Evolutionary conservation across 139 green algal species (phyloP).

Genomic region (Auxenochlorella pyrenoidosa): DNA sequence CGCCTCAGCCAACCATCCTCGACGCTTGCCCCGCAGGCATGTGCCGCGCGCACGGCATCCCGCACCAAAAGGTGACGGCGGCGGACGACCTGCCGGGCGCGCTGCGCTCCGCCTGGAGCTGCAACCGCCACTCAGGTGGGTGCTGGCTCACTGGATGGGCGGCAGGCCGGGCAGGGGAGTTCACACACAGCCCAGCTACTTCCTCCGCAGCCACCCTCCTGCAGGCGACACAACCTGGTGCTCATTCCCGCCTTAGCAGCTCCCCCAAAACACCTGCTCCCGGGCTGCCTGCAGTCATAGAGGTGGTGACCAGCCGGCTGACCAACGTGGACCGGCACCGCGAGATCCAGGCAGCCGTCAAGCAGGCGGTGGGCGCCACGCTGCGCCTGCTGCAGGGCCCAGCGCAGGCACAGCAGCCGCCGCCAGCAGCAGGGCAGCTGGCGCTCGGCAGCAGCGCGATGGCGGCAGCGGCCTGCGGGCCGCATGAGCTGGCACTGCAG

Average conservation of each 20-base stretch:
- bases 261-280: no score
- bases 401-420: neutral
- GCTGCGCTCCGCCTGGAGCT: conserved; percentile 78
- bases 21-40: conserved; percentile 56
- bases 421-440: conserved; percentile 9
- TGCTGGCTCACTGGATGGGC: neutral
- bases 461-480: neutral
- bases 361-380: conserved; percentile 38
- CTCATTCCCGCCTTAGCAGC: no score
- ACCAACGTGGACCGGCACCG: conserved; percentile 84
- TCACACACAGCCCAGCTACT: no score
- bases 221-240: no score
- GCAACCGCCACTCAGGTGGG: conserved; percentile 75
- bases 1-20: neutral
- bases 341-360: conserved; percentile 62
- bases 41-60: conserved; percentile 83
- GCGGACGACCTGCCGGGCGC: conserved; percentile 67
- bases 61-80: conserved; percentile 73
- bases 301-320: conserved; percentile 73
- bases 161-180: neutral
- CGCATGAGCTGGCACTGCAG: conserved; percentile 2
- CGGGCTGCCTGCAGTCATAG: conserved; percentile 70
- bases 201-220: no score
- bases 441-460: neutral
- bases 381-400: conserved; percentile 13